Evolutionary conservation across 208 protist genomes (phyloP), one percentile per base, ranked within the genome.

Genomic region (Strigomonas culicis): DNA sequence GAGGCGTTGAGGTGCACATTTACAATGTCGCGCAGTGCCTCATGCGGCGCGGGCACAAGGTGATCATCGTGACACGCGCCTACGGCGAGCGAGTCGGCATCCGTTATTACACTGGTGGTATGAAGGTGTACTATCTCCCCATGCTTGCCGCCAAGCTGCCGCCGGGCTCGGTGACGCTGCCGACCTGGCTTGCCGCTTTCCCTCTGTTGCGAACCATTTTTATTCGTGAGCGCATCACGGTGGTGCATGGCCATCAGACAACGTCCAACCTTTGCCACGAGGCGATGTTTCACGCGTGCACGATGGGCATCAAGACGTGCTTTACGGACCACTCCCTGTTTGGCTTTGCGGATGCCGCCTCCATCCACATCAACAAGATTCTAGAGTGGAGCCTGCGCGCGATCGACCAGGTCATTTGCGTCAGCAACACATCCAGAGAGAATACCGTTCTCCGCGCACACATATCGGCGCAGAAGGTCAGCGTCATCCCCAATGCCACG

Each of bases 291-390:
- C 92, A 98, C 69, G 97, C 94, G 28, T 82, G 84, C 36, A 97
- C 92, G 1, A 98, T 99, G 93, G 97, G 97, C 19, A 86, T 98
- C 63, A 95, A 86, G 57, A 92, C 90, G 8, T 93, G 94, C 66
- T 99, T 99, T 80, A 99, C 98, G 4, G 98, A 99, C 70, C 98
- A 99, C 84, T 99, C 97, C 2, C 82, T 99, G n/a, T 98, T 99
- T 75, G 98, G 98, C 17, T 99, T 99, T 79, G 93, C 86, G 15
- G 98, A 99, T 72, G 82, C 86, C 43, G 74, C 81, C 47, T 97
- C 85, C 27, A 97, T 99, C 61, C 86, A 98, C 66, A 98, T 98
- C 68, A 99, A 99, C 80, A 99, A 99, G 62, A 76, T 99, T 15
- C 84, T 98, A 11, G 94, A 98, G 65, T 99, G 96, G 84, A 95